These are phyloP conservation scores for Eucalyptus guilfoylei DNA, from an alignment of 345 rosid species.

Conservation along the genomic window DNA sequence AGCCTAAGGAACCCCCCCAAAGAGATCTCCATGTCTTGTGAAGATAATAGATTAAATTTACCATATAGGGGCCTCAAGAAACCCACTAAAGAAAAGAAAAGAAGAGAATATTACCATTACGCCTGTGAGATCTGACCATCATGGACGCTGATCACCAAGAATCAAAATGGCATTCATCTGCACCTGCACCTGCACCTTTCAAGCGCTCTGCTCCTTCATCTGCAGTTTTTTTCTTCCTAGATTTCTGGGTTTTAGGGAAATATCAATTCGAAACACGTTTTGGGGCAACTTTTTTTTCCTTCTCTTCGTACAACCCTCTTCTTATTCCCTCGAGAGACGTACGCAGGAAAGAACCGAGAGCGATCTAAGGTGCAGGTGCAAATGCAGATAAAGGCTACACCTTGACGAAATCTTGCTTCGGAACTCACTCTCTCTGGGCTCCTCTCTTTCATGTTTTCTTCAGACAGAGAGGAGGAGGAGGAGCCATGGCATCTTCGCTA, in stretches of 20 bases:
- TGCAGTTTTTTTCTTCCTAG: background rate
- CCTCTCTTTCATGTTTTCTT: background rate
- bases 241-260: background rate
- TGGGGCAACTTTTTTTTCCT: background rate
- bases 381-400: constrained; percentile 50
- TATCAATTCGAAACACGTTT: background rate
- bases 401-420: background rate
- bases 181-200: constrained; percentile 38
- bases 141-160: background rate
- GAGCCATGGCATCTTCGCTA: background rate
- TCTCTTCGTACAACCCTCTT: background rate
- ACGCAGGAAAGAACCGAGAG: background rate
- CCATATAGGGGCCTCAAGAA: background rate
- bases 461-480: background rate
- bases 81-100: background rate
- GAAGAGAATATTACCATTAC: background rate
- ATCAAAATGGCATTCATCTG: constrained; percentile 44
- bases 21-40: background rate
- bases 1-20: background rate
- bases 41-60: background rate
- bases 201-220: background rate
- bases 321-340: background rate
- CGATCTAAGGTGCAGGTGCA: constrained; percentile 54
- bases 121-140: background rate
- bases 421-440: background rate